Conservation (phyloP, 306 rosid species). For the Dicorynia guianensis region DNA sequence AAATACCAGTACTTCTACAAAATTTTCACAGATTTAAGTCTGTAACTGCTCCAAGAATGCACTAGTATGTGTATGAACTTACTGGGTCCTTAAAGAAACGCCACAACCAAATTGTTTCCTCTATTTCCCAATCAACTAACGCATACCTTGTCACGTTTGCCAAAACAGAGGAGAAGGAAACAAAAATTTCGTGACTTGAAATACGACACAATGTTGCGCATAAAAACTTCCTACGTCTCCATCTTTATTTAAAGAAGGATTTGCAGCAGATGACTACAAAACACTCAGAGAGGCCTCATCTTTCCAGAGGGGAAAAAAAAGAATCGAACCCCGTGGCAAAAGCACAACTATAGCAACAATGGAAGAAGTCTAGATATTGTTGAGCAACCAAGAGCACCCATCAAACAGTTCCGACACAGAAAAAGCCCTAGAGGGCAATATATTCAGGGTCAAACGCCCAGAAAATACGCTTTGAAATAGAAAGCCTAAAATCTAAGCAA, state of each 20-base stretch:
- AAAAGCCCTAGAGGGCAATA: constrained; percentile 52
- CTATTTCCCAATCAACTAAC: constrained; percentile 27
- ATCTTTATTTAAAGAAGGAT: constrained; percentile 64
- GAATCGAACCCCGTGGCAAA: constrained; percentile 30
- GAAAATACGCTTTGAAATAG: constrained; percentile 39
- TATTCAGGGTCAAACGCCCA: constrained; percentile 42
- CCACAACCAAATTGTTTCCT: constrained; percentile 17
- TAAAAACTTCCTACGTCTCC: constrained; percentile 60
- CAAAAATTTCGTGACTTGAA: constrained; percentile 28
- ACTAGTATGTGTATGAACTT: neutral
- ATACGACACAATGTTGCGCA: constrained; percentile 43
- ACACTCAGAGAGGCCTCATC: constrained; percentile 60
- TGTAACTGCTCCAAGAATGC: constrained; percentile 41
- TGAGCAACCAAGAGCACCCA: constrained; percentile 36
- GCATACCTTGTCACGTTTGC: constrained; percentile 32
- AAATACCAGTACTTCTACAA: constrained; percentile 38
- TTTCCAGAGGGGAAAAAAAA: constrained; percentile 21
- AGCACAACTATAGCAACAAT: constrained; percentile 31
- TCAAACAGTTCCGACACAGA: constrained; percentile 48
- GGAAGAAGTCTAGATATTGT: constrained; percentile 37
- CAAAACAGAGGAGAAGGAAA: constrained; percentile 31
- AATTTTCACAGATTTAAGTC: constrained; percentile 35
- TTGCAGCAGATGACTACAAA: constrained; percentile 49
- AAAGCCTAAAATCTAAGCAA: constrained; percentile 62
- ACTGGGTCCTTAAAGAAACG: neutral